Evolutionary conservation across 2,329 filamentous ascomycete species (phyloP).

Genomic region (Purpureocillium lavendulum): DNA sequence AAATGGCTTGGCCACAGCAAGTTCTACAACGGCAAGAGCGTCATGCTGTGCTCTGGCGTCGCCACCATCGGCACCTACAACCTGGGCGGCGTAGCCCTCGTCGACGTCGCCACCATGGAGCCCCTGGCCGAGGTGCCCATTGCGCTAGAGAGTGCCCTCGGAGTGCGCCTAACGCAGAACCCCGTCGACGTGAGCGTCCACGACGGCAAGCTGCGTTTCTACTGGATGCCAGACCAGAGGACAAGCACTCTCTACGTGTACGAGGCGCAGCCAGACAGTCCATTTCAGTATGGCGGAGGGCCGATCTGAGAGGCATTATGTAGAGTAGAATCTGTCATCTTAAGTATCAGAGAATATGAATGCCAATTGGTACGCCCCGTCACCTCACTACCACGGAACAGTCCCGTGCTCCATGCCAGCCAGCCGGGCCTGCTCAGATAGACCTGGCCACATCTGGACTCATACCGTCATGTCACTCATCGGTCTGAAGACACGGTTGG

Average conservation of each 20-base stretch:
- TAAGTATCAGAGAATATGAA: no score
- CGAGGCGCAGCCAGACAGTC: slow-evolving; percentile 24
- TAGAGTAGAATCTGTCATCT: no score
- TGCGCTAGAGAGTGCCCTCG: slow-evolving; percentile 27
- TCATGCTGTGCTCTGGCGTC: slow-evolving; percentile 41
- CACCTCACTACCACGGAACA: no score
- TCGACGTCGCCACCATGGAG: slow-evolving; percentile 34
- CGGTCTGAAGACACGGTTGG: no score
- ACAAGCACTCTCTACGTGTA: slow-evolving; percentile 38
- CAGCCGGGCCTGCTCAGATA: no score
- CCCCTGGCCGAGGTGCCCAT: slow-evolving; percentile 38
- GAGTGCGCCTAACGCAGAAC: slow-evolving; percentile 36
- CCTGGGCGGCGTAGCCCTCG: slow-evolving; percentile 37
- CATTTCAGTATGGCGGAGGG: slow-evolving; percentile 12
- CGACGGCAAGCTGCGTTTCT: slow-evolving; percentile 34
- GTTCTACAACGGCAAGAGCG: slow-evolving; percentile 23
- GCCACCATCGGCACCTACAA: slow-evolving; percentile 23
- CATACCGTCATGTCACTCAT: no score
- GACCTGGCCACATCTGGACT: no score
- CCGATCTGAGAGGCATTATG: not conserved
- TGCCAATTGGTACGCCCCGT: no score
- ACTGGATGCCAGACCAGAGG: slow-evolving; percentile 37
- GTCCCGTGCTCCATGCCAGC: no score
- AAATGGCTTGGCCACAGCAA: slow-evolving; percentile 36
- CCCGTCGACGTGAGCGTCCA: slow-evolving; percentile 37